Percentiles rank a stretch among this genome's conserved stretches.
Evolutionary conservation across 2,329 filamentous ascomycete species (phyloP).

Genomic region (Penicillium freii): DNA sequence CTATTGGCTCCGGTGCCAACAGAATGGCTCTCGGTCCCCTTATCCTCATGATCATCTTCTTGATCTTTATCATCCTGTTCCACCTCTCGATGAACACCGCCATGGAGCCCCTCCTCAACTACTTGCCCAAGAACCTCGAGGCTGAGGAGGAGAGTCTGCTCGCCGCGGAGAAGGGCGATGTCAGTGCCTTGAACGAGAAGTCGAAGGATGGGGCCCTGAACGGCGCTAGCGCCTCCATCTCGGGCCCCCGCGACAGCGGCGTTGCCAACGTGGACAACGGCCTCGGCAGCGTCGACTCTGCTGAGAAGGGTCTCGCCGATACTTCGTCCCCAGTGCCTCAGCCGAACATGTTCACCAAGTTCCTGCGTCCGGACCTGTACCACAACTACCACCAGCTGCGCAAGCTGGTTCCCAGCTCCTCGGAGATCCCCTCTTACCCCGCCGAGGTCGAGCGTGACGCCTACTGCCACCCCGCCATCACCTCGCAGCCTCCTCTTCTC

Average conservation of each 20-base stretch:
- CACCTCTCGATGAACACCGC: slow-evolving; percentile 71
- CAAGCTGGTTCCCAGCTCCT: slow-evolving; percentile 60
- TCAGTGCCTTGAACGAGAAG: background rate
- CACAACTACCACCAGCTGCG: slow-evolving; percentile 70
- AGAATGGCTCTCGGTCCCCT: slow-evolving; percentile 65
- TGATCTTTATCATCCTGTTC: slow-evolving; percentile 73
- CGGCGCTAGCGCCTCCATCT: slow-evolving; percentile 9
- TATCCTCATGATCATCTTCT: slow-evolving; percentile 71
- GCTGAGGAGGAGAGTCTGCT: slow-evolving; percentile 54
- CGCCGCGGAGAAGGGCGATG: slow-evolving; percentile 23
- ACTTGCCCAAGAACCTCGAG: slow-evolving; percentile 71
- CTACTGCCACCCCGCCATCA: slow-evolving; percentile 71
- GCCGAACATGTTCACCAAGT: slow-evolving; percentile 47
- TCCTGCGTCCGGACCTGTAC: slow-evolving; percentile 75
- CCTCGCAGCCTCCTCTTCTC: slow-evolving; percentile 62
- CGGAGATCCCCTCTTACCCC: slow-evolving; percentile 58
- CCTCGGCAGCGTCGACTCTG: slow-evolving; percentile 33
- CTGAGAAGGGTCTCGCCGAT: slow-evolving; percentile 37
- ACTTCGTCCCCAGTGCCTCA: slow-evolving; percentile 29
- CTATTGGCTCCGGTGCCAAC: slow-evolving; percentile 63
- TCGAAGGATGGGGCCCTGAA: background rate
- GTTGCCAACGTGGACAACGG: slow-evolving; percentile 32
- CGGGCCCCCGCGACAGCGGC: slow-evolving; percentile 21
- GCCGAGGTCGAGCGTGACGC: slow-evolving; percentile 63
- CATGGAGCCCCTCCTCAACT: slow-evolving; percentile 72